Evolutionary conservation across 805 yeast genomes (phyloP).

Genomic region (Torulaspora gathmanii): DNA sequence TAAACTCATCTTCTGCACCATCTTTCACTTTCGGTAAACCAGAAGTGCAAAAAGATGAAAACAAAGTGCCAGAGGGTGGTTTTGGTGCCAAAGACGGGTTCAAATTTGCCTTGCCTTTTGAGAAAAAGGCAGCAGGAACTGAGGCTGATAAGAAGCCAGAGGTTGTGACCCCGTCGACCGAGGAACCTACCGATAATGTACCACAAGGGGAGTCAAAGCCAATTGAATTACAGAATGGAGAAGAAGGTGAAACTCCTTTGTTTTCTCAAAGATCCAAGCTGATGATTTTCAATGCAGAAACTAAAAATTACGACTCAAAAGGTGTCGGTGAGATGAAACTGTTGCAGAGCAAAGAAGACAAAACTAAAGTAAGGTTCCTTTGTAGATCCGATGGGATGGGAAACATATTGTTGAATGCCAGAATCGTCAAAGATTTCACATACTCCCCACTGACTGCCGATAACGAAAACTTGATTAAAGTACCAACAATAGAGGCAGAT

Average conservation of each 20-base stretch:
- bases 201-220: conserved; percentile 47
- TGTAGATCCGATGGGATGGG: conserved; percentile 88
- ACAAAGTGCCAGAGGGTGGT: conserved; percentile 1
- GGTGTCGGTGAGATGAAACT: conserved; percentile 85
- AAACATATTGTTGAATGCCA: conserved; percentile 66
- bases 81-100: conserved; percentile 28
- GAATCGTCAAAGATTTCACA: conserved; percentile 51
- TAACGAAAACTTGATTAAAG: conserved; percentile 59
- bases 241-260: conserved; percentile 67
- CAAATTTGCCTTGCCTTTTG: conserved; percentile 35
- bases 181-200: conserved; percentile 42
- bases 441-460: conserved; percentile 54
- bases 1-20: conserved; percentile 14
- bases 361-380: conserved; percentile 58
- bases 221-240: conserved; percentile 59
- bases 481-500: conserved; percentile 56
- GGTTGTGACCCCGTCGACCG: conserved; percentile 29
- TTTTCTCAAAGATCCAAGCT: conserved; percentile 70
- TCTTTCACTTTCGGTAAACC: conserved; percentile 23
- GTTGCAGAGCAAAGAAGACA: conserved; percentile 53
- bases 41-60: not conserved
- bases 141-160: conserved; percentile 16
- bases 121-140: conserved; percentile 22
- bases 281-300: conserved; percentile 51
- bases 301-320: conserved; percentile 50